phyloP scores from a whole-genome alignment of 805 yeast species.

The Lachancea sp. region DNA sequence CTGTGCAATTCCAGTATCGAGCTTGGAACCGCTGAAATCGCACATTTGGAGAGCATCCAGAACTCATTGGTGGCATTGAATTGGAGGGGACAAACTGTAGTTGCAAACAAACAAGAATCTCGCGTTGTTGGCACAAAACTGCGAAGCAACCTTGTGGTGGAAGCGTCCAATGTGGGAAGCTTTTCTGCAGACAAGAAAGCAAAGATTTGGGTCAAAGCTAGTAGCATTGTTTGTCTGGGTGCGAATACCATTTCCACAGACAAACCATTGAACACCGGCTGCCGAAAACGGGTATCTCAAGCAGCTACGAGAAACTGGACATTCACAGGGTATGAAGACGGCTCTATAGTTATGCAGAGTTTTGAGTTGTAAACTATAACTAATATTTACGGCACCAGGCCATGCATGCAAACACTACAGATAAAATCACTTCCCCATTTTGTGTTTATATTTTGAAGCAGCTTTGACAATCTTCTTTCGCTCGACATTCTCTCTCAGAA shows the following conservation, averaged over 20 bases:
- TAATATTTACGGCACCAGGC: neutral
- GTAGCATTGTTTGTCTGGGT: conserved; percentile 4
- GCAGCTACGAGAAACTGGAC: conserved; percentile 22
- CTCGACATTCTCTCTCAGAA: conserved; percentile 57
- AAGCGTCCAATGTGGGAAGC: conserved; percentile 24
- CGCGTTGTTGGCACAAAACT: conserved; percentile 7
- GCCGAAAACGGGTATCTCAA: conserved; percentile 15
- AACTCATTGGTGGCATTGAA: conserved; percentile 11
- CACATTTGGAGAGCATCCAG: conserved; percentile 12
- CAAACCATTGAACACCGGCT: conserved; percentile 6
- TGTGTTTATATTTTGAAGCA: neutral
- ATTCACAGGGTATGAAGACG: conserved; percentile 30
- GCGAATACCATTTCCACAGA: neutral
- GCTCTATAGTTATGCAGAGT: conserved; percentile 12
- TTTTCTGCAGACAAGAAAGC: conserved; percentile 8
- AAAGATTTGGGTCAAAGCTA: conserved; percentile 7
- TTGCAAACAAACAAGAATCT: conserved; percentile 2
- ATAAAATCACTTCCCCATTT: neutral
- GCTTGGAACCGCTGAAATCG: conserved; percentile 12
- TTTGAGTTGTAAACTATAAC: neutral
- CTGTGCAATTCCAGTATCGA: neutral
- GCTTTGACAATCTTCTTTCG: conserved; percentile 26
- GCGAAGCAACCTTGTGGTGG: conserved; percentile 19
- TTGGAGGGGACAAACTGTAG: conserved; percentile 23
- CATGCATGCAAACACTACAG: neutral